Percentiles rank a stretch among this genome's conserved stretches.
phyloP scores from a whole-genome alignment of 179 eudicot species.

The Nepenthes alata region DNA sequence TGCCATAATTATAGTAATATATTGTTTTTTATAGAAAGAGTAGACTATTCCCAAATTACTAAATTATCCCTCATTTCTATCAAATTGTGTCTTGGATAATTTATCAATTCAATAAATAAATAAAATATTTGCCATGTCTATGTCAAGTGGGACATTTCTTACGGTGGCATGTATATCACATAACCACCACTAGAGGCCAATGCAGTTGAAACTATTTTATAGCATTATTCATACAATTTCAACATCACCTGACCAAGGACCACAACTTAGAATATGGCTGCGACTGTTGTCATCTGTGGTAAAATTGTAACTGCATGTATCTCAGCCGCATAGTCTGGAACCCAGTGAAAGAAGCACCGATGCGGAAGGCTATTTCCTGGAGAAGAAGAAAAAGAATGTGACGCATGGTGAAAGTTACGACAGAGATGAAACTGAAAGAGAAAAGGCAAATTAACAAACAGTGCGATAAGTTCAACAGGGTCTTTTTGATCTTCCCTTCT shows the following conservation, averaged over 20 bases:
- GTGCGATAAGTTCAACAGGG: not conserved
- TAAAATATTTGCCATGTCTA: too few species aligned
- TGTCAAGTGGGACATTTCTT: too few species aligned
- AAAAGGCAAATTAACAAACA: not conserved
- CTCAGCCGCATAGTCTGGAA: conserved; percentile 93
- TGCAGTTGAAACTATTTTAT: too few species aligned
- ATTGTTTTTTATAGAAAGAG: too few species aligned
- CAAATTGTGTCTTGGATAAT: too few species aligned
- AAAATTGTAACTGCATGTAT: conserved; percentile 64
- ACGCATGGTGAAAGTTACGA: conserved; percentile 5
- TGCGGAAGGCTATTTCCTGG: conserved; percentile 95
- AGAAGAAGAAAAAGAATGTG: conserved; percentile 14
- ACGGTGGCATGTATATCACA: not conserved
- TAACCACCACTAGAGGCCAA: not conserved
- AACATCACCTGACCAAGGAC: conserved; percentile 88
- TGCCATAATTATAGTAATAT: too few species aligned
- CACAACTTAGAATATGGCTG: conserved; percentile 54
- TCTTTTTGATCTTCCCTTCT: too few species aligned
- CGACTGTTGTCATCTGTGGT: conserved; percentile 55
- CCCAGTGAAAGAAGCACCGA: conserved; percentile 96
- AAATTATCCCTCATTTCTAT: too few species aligned
- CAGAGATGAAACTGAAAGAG: not conserved
- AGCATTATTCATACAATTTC: too few species aligned
- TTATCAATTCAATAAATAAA: too few species aligned
- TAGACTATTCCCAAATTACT: too few species aligned